phyloP scores from a whole-genome alignment of 2,329 filamentous ascomycete species.

The Neonectria sp. region DNA sequence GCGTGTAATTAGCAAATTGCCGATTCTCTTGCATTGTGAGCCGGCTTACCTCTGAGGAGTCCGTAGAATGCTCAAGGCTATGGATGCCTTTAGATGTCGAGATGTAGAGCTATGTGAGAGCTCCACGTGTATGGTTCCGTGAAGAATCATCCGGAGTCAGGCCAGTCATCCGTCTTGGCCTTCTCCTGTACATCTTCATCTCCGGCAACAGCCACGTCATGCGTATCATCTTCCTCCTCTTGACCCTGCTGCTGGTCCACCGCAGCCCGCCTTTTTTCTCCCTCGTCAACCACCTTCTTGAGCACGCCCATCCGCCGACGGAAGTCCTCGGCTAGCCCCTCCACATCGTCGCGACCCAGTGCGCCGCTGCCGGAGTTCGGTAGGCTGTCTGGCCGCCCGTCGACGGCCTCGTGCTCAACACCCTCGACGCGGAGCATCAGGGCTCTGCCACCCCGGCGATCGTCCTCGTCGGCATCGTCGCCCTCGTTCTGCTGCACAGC shows the following conservation, averaged over 20 bases:
- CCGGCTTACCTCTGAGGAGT: background rate
- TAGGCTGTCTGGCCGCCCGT: constrained; percentile 44
- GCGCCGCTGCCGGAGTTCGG: constrained; percentile 51
- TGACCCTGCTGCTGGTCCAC: constrained; percentile 40
- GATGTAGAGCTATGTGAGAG: background rate
- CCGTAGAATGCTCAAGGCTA: background rate
- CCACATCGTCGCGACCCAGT: constrained; percentile 63
- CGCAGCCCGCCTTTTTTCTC: constrained; percentile 59
- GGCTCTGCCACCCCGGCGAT: constrained; percentile 46
- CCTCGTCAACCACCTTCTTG: constrained; percentile 68
- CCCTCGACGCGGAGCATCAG: constrained; percentile 56
- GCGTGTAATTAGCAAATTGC: background rate
- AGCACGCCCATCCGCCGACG: constrained; percentile 70
- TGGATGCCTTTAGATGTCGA: background rate
- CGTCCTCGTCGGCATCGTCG: constrained; percentile 43
- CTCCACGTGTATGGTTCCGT: background rate
- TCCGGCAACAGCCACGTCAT: constrained; percentile 39
- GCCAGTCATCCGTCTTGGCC: constrained; percentile 28
- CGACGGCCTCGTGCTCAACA: constrained; percentile 55
- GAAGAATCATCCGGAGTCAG: background rate
- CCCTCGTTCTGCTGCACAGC: constrained; percentile 59
- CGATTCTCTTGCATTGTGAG: background rate
- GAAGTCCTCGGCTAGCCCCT: constrained; percentile 69
- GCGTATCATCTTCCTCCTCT: constrained; percentile 24
- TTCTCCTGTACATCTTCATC: constrained; percentile 32